Percentiles rank a stretch among this genome's conserved stretches.
Evolutionary conservation across 78 protist genomes (phyloP).

Genomic region (Creolimax fragrantissima): DNA sequence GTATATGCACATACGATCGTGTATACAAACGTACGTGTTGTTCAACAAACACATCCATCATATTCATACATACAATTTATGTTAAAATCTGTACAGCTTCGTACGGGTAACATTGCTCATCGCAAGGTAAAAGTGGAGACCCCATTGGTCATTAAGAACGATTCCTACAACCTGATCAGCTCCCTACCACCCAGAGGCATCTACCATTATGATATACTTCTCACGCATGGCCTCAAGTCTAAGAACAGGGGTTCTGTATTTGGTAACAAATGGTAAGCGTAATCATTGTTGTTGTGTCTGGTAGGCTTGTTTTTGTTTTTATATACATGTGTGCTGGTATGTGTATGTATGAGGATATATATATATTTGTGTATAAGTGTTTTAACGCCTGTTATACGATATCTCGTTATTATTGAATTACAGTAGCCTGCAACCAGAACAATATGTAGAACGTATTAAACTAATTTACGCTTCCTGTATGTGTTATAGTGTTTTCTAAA

Average conservation of each 20-base stretch:
- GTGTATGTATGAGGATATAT: neutral
- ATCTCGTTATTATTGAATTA: no score
- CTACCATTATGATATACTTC: constrained; percentile 4
- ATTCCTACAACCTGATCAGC: neutral
- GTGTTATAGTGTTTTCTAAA: no score
- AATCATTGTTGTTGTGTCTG: neutral
- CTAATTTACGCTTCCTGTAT: no score
- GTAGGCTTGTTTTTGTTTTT: neutral
- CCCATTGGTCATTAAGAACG: constrained; percentile 3
- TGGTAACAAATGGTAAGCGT: neutral
- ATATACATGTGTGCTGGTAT: neutral
- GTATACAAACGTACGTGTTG: neutral
- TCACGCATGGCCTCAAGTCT: neutral
- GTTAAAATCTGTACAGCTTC: no score
- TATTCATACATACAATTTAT: neutral
- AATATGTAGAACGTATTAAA: no score
- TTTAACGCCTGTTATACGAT: neutral
- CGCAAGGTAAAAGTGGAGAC: constrained; percentile 23
- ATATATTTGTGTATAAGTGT: neutral
- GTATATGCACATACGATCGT: neutral
- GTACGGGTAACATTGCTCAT: constrained; percentile 22
- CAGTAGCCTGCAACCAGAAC: no score
- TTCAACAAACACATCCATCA: neutral
- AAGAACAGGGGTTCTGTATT: neutral
- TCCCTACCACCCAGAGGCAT: neutral